These are phyloP conservation scores for Lipomyces sp. DNA, from an alignment of 805 yeast species.

Conservation along the genomic window DNA sequence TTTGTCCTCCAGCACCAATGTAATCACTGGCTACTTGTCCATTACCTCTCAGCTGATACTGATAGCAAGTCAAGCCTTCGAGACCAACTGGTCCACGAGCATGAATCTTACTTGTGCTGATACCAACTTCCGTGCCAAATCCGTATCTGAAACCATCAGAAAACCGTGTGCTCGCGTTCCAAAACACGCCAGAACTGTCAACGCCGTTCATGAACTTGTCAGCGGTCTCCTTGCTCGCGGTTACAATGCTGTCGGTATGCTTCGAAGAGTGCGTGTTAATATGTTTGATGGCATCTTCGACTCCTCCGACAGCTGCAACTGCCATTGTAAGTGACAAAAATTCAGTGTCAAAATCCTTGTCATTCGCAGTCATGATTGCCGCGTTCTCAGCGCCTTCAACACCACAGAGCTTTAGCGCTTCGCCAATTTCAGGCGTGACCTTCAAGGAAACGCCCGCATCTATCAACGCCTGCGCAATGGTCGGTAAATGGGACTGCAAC, in stretches of 20 bases:
- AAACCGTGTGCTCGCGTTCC: slow-evolving; percentile 96
- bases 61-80: slow-evolving; percentile 95
- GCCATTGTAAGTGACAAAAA: slow-evolving; percentile 84
- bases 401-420: slow-evolving; percentile 30
- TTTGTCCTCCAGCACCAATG: slow-evolving; percentile 87
- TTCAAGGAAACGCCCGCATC: slow-evolving; percentile 76
- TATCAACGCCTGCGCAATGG: slow-evolving; percentile 50
- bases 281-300: slow-evolving; percentile 78
- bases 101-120: slow-evolving; percentile 94
- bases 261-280: slow-evolving; percentile 92
- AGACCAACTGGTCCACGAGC: slow-evolving; percentile 99
- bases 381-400: slow-evolving; percentile 37
- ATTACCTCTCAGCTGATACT: slow-evolving; percentile 86
- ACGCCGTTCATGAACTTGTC: slow-evolving; percentile 78
- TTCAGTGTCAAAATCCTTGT: slow-evolving; percentile 79
- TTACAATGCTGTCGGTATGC: slow-evolving; percentile 92
- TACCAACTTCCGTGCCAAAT: slow-evolving; percentile 98
- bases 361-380: slow-evolving; percentile 53
- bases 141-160: slow-evolving; percentile 99
- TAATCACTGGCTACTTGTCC: slow-evolving; percentile 95
- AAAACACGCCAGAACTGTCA: slow-evolving; percentile 95
- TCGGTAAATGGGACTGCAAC: slow-evolving; percentile 43
- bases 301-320: slow-evolving; percentile 62
- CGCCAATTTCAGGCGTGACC: slow-evolving; percentile 56
- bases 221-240: slow-evolving; percentile 73